These are phyloP conservation scores for Fagus sylvatica DNA, from an alignment of 306 rosid genomes.

Conservation along the genomic window DNA sequence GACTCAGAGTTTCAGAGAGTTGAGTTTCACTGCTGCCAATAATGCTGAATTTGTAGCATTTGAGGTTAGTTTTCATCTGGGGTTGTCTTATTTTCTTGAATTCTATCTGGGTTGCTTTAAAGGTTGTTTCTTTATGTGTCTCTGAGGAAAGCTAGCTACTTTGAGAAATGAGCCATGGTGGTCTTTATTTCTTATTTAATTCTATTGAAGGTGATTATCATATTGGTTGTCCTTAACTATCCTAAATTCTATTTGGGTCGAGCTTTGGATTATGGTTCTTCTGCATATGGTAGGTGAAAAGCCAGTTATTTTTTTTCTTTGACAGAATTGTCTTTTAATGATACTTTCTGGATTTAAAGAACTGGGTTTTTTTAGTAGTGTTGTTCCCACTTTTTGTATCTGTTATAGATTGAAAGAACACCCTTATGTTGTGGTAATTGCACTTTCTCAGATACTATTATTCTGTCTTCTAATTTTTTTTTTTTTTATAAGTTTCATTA, in stretches of 20 bases:
- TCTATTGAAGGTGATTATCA: background rate
- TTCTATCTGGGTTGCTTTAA: constrained; percentile 39
- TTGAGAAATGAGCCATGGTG: constrained; percentile 1
- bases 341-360: constrained; percentile 8
- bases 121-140: constrained; percentile 11
- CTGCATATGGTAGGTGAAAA: constrained; percentile 13
- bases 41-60: constrained; percentile 29
- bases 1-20: background rate
- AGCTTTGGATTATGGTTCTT: constrained; percentile 2
- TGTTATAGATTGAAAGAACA: no score
- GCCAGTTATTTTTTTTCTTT: constrained; percentile 7
- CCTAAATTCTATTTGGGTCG: background rate
- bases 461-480: background rate
- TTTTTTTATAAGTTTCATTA: no score
- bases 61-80: constrained; percentile 34
- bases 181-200: background rate
- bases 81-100: constrained; percentile 17
- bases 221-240: background rate
- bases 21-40: constrained; percentile 15
- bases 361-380: constrained; percentile 8
- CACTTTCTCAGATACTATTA: background rate
- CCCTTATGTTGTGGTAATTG: background rate
- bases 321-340: background rate
- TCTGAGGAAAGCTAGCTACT: constrained; percentile 9
- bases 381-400: background rate